Base-by-base conservation (phyloP, 345 rosid genomes). In the Iberis pinnata region DNA sequence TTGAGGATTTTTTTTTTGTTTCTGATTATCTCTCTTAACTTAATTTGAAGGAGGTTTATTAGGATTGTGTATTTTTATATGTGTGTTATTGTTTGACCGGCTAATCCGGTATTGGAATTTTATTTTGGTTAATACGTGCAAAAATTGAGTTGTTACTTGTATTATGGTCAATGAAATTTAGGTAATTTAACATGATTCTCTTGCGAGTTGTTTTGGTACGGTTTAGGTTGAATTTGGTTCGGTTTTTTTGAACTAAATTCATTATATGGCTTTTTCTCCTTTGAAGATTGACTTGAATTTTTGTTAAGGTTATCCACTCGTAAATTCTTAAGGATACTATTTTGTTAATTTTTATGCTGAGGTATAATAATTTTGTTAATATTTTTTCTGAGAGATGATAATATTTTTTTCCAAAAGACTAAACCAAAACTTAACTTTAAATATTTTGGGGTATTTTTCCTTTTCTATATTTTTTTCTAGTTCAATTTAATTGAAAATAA, bases 211-310 rank as follows among this genome's bases (percentile, higher is more conserved):
- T 64, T 56, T 56, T 65, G 64, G 41, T 50, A 57, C 19, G 44
- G 58, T 49, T 50, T 57, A 65, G 70, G 70, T 65, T 65, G 24
- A 52, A 49, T 41, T 43, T 65, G 32, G 58, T 41, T 49, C 10
- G 50, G 38, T 56, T 56, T 12, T 19, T 9, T 13, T 48, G n/a
- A n/a, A n/a, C n/a, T n/a, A n/a, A n/a, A n/a, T n/a, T n/a, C n/a
- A n/a, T n/a, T n/a, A n/a, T n/a, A n/a, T n/a, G n/a, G n/a, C n/a
- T n/a, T n/a, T n/a, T n/a, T n/a, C n/a, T n/a, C 3, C 1, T 24
- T 33, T 26, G 17, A 2, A 62, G 38, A 43, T 62, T 24, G 19
- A 11, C 22, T 27, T 13, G 18, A 31, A 44, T 13, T 11, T 53
- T 4, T 38, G 54, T 17, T 17, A 25, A 9, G 31, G 16, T 62